These are phyloP conservation scores for Citrus maxima DNA, from an alignment of 345 rosid species.

Conservation along the genomic window DNA sequence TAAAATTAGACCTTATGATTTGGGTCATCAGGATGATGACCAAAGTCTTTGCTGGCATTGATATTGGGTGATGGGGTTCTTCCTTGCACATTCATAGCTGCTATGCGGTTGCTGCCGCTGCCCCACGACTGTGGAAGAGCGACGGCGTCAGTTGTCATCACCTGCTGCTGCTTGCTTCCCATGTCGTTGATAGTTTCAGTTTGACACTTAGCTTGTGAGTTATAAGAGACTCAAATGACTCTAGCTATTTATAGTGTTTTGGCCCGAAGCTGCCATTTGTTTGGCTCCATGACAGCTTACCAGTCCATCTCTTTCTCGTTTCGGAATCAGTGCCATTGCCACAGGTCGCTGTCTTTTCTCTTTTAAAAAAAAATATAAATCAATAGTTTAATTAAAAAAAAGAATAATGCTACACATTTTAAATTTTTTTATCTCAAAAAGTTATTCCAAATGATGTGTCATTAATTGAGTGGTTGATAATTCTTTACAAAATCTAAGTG, in stretches of 20 bases:
- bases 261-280: background rate
- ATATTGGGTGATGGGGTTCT: background rate
- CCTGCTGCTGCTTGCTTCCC: conserved; percentile 18
- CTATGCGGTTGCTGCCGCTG: conserved; percentile 28
- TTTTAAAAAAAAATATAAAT: too few relatives aligned
- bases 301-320: background rate
- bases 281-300: background rate
- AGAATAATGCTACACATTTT: fast-evolving
- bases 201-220: background rate
- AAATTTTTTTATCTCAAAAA: too few relatives aligned
- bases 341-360: background rate
- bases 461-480: too few relatives aligned
- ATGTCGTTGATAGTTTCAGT: background rate
- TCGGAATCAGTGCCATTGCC: background rate
- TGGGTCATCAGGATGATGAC: background rate
- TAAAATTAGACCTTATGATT: background rate
- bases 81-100: conserved; percentile 26
- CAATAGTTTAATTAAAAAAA: background rate
- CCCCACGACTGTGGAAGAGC: background rate
- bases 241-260: background rate
- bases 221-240: too few relatives aligned
- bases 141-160: background rate
- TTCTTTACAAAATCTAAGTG: too few relatives aligned
- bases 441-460: too few relatives aligned
- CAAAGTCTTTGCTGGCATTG: background rate